Percentiles rank a stretch among this genome's conserved stretches.
These are phyloP conservation scores for Pichia sp. DNA, from an alignment of 1,139 yeast genomes.

Conservation along the genomic window DNA sequence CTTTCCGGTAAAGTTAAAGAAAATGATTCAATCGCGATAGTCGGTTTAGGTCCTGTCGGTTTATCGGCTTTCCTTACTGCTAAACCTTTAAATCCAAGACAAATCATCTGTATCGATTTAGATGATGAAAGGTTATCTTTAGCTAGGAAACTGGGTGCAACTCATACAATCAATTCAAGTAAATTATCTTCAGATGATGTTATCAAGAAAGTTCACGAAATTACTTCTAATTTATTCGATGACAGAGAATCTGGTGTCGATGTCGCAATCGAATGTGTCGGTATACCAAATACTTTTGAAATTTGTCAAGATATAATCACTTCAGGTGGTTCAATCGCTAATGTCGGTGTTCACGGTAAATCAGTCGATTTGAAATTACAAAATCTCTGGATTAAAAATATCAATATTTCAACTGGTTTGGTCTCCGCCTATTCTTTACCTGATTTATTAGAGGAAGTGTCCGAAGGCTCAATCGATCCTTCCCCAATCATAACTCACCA, in stretches of 20 bases:
- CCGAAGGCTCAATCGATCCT: constrained; percentile 31
- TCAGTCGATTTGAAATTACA: constrained; percentile 37
- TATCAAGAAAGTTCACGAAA: constrained; percentile 24
- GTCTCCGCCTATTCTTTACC: constrained; percentile 37
- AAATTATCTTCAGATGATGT: constrained; percentile 24
- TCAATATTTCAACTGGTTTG: constrained; percentile 37
- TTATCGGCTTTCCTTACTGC: constrained; percentile 36
- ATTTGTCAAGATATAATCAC: constrained; percentile 38
- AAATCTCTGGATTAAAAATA: constrained; percentile 40
- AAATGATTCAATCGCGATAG: constrained; percentile 40
- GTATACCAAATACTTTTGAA: constrained; percentile 39
- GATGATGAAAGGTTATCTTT: constrained; percentile 37
- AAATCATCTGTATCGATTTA: constrained; percentile 36
- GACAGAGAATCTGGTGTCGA: constrained; percentile 36
- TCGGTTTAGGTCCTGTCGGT: constrained; percentile 46
- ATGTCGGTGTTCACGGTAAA: constrained; percentile 41
- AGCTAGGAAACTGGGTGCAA: constrained; percentile 38
- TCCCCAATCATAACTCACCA: constrained; percentile 53
- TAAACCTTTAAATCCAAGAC: constrained; percentile 31
- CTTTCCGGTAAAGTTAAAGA: constrained; percentile 32
- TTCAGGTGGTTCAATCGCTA: constrained; percentile 42
- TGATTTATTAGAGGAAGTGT: constrained; percentile 30
- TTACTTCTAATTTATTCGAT: constrained; percentile 19
- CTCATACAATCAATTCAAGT: constrained; percentile 33
- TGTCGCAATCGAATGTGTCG: constrained; percentile 44